phyloP scores from a whole-genome alignment of 1,284 basidiomycete genomes.

The Heliocybe sulcata region DNA sequence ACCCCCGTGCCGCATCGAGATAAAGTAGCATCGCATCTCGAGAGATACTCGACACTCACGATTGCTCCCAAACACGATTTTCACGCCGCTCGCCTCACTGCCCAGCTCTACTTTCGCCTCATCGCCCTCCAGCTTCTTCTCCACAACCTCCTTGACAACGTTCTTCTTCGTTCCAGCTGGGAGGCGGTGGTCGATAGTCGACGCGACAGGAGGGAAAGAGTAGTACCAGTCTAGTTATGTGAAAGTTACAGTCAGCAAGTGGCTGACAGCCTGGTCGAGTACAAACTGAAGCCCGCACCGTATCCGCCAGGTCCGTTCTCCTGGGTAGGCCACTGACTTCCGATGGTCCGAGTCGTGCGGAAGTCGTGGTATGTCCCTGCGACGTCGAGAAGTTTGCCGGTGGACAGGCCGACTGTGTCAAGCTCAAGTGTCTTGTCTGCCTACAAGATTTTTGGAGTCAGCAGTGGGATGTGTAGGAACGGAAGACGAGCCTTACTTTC shows the following conservation, averaged over 20 bases:
- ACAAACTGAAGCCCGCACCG: constrained; percentile 5
- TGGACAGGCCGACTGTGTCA: constrained; percentile 40
- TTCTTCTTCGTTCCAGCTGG: constrained; percentile 28
- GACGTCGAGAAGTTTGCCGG: constrained; percentile 41
- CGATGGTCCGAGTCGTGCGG: constrained; percentile 42
- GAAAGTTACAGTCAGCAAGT: not conserved
- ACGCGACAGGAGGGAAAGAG: constrained; percentile 36
- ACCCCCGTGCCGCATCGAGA: too few relatives aligned
- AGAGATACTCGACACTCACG: constrained; percentile 41
- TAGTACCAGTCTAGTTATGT: constrained; percentile 55
- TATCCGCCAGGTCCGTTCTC: constrained; percentile 44
- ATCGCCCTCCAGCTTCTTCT: constrained; percentile 21
- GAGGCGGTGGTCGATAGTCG: constrained; percentile 30
- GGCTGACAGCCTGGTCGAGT: not conserved
- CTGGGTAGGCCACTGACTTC: constrained; percentile 43
- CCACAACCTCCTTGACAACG: constrained; percentile 40
- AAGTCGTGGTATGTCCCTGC: constrained; percentile 44
- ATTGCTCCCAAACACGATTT: constrained; percentile 57
- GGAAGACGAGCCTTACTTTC: constrained; percentile 29
- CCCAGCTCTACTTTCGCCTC: constrained; percentile 42
- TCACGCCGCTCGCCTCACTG: constrained; percentile 52
- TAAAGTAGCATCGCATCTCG: too few relatives aligned
- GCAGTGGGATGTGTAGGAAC: constrained; percentile 2
- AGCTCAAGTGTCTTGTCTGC: constrained; percentile 50
- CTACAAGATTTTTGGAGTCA: constrained; percentile 19